These are phyloP conservation scores for Neurospora sp. DNA, from an alignment of 495 filamentous ascomycete genomes.

Conservation along the genomic window DNA sequence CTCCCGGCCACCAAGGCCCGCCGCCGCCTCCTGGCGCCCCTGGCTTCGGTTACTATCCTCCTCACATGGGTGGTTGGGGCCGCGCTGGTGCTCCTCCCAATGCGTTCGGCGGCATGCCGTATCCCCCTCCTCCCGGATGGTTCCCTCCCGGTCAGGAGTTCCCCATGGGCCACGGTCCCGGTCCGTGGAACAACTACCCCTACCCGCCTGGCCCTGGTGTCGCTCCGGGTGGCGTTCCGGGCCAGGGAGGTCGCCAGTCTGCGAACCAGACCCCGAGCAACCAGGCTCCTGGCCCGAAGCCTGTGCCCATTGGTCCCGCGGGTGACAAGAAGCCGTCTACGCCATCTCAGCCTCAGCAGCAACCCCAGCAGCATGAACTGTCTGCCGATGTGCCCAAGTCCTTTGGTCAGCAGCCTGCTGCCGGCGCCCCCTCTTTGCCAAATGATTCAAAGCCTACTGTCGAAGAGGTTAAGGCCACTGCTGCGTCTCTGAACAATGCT, in stretches of 20 bases:
- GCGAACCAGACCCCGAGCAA: conserved; percentile 26
- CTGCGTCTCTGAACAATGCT: conserved; percentile 29
- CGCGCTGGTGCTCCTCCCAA: conserved; percentile 24
- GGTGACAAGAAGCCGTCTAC: conserved; percentile 35
- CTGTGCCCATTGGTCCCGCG: conserved; percentile 44
- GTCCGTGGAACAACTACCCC: conserved; percentile 43
- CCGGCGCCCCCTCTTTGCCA: conserved; percentile 48
- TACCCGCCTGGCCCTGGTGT: conserved; percentile 40
- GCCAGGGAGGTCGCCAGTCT: conserved; percentile 18
- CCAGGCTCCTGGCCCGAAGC: conserved; percentile 33
- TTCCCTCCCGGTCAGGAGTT: conserved; percentile 77
- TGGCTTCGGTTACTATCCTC: conserved; percentile 32
- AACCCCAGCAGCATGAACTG: conserved; percentile 16
- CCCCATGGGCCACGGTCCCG: conserved; percentile 48
- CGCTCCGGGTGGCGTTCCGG: conserved; percentile 20
- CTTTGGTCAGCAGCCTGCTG: conserved; percentile 24
- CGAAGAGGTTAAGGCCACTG: conserved; percentile 42
- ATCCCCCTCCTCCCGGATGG: conserved; percentile 62
- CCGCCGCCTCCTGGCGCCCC: conserved; percentile 13
- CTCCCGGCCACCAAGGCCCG: conserved; percentile 22
- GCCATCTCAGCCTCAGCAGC: conserved; percentile 4
- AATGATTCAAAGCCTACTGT: conserved; percentile 58
- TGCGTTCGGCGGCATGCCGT: conserved; percentile 35
- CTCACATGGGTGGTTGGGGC: conserved; percentile 44
- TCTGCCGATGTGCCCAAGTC: conserved; percentile 28